These are phyloP conservation scores for Sugiyamaella paludigena DNA, from an alignment of 1,139 yeast genomes.

Conservation along the genomic window DNA sequence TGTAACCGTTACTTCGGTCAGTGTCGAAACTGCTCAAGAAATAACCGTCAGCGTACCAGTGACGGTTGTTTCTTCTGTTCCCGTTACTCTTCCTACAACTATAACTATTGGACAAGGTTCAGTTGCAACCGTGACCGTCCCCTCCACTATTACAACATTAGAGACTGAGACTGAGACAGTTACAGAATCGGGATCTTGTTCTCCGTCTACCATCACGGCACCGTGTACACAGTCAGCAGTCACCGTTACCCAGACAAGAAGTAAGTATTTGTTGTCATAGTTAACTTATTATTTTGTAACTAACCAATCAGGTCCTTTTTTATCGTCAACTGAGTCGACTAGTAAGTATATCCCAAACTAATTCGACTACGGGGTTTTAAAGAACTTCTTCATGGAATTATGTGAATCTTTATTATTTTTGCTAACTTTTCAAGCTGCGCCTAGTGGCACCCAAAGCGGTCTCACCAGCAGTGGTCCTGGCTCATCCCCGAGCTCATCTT, in stretches of 20 bases:
- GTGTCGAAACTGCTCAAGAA: conserved; percentile 8
- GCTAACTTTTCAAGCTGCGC: conserved; percentile 23
- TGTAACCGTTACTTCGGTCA: conserved; percentile 2
- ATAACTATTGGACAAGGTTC: conserved; percentile 1
- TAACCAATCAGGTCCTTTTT: conserved; percentile 30
- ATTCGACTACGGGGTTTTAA: no score
- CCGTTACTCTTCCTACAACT: conserved; percentile 1
- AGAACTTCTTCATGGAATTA: neutral
- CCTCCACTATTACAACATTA: conserved; percentile 1
- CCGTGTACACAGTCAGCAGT: conserved; percentile 8
- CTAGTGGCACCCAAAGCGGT: conserved; percentile 37
- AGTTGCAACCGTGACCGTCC: conserved; percentile 7
- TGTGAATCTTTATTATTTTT: neutral
- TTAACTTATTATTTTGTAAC: neutral
- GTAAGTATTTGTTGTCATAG: conserved; percentile 15
- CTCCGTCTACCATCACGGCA: neutral
- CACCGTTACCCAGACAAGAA: conserved; percentile 20
- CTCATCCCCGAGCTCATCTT: conserved; percentile 19
- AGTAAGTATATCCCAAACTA: no score
- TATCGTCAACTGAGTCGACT: conserved; percentile 39
- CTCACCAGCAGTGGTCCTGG: conserved; percentile 38
- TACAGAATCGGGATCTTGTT: conserved; percentile 3
- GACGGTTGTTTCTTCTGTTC: conserved; percentile 12
- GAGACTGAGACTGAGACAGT: conserved; percentile 1
- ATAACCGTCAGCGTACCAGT: conserved; percentile 17